phyloP scores from a whole-genome alignment of 1,284 basidiomycete genomes.

The Cutaneotrichosporon daszewskae region DNA sequence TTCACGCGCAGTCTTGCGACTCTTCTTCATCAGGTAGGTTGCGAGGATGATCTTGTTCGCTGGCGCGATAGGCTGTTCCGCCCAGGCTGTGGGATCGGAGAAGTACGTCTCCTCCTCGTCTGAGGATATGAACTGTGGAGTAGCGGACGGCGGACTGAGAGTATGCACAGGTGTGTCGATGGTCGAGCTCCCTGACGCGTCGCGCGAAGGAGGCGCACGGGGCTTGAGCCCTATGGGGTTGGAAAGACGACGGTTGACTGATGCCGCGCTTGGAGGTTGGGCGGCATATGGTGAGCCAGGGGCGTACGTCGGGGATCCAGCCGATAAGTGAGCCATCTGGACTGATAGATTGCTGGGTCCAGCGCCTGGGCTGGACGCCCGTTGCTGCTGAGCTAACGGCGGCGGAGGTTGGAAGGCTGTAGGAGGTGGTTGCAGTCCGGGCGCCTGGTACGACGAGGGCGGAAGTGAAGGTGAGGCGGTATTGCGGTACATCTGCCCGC shows the following conservation, averaged over 20 bases:
- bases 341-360: background rate
- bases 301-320: no score
- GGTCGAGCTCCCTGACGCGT: background rate
- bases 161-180: background rate
- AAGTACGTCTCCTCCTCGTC: constrained; percentile 34
- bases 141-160: constrained; percentile 7
- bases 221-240: background rate
- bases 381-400: background rate
- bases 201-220: background rate
- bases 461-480: background rate
- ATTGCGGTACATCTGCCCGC: background rate
- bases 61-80: background rate
- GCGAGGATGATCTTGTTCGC: constrained; percentile 68
- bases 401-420: background rate
- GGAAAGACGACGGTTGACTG: constrained; percentile 9
- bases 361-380: background rate
- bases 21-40: constrained; percentile 86
- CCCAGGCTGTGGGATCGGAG: constrained; percentile 25
- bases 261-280: constrained; percentile 6
- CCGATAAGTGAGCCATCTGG: constrained; percentile 3
- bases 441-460: background rate
- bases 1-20: constrained; percentile 79
- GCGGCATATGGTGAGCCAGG: background rate
- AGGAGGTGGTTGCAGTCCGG: background rate
- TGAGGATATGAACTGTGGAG: constrained; percentile 17